These are phyloP conservation scores for Starmerella potacharoeniae DNA, from an alignment of 805 yeast species.

Conservation along the genomic window DNA sequence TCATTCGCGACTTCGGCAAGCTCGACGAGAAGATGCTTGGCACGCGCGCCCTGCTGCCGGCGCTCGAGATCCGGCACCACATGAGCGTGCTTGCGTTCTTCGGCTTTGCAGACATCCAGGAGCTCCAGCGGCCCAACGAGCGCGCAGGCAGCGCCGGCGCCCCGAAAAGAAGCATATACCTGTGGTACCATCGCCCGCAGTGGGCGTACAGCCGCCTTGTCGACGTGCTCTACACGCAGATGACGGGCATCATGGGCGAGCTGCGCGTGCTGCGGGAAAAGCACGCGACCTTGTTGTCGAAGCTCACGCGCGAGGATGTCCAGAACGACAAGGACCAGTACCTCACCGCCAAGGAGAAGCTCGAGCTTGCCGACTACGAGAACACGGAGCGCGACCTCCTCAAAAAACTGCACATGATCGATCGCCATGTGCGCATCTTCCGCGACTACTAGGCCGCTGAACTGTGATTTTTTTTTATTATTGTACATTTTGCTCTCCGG, in stretches of 20 bases:
- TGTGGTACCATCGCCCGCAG: slow-evolving; percentile 59
- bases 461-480: not conserved
- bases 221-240: slow-evolving; percentile 38
- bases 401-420: slow-evolving; percentile 28
- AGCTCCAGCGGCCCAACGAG: slow-evolving; percentile 83
- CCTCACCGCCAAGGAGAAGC: slow-evolving; percentile 61
- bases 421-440: slow-evolving; percentile 31
- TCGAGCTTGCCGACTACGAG: slow-evolving; percentile 48
- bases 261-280: slow-evolving; percentile 37
- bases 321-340: slow-evolving; percentile 67
- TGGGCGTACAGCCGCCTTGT: slow-evolving; percentile 40
- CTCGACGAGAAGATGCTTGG: slow-evolving; percentile 79
- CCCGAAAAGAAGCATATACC: slow-evolving; percentile 54
- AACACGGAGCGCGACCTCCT: slow-evolving; percentile 28
- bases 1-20: slow-evolving; percentile 56
- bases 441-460: slow-evolving; percentile 27
- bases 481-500: not conserved
- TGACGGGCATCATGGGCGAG: slow-evolving; percentile 35
- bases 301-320: slow-evolving; percentile 83
- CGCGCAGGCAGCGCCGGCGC: slow-evolving; percentile 46
- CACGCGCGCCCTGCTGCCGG: slow-evolving; percentile 63
- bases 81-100: slow-evolving; percentile 53
- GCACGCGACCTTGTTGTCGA: slow-evolving; percentile 57
- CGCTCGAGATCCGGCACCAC: slow-evolving; percentile 61
- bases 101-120: slow-evolving; percentile 78